Conservation (phyloP, 2,329 filamentous ascomycete genomes). For the Aspergillus fijiensis region DNA sequence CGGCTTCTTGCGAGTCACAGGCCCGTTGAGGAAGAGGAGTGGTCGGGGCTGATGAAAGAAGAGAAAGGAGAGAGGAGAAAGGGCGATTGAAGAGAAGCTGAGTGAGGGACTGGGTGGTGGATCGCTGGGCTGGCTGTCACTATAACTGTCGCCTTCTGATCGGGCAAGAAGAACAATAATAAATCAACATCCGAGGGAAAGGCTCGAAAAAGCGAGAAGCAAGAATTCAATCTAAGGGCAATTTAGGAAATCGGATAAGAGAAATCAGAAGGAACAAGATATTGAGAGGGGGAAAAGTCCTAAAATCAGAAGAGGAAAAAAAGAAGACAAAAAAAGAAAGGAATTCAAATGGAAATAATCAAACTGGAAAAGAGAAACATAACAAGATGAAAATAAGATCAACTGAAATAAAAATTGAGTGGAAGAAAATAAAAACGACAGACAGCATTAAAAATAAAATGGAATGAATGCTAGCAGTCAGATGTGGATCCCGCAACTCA, state of each 20-base stretch:
- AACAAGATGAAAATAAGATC: neutral
- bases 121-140: slow-evolving; percentile 18
- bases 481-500: slow-evolving; percentile 16
- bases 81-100: slow-evolving; percentile 2
- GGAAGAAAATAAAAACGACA: neutral
- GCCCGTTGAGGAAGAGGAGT: slow-evolving; percentile 3
- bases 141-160: slow-evolving; percentile 16
- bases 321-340: neutral
- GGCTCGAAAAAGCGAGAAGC: slow-evolving; percentile 14
- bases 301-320: neutral
- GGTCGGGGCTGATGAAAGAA: slow-evolving; percentile 13
- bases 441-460: neutral
- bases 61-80: slow-evolving; percentile 11
- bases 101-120: slow-evolving; percentile 11
- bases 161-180: slow-evolving; percentile 14
- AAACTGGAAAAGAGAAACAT: slow-evolving; percentile 1
- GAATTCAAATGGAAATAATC: neutral
- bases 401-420: neutral
- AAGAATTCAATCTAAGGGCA: slow-evolving; percentile 2
- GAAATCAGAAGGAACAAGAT: slow-evolving; percentile 10
- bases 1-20: slow-evolving; percentile 11
- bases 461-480: slow-evolving; percentile 1
- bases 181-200: slow-evolving; percentile 11
- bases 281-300: slow-evolving; percentile 1
- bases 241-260: slow-evolving; percentile 6